Percentiles rank a stretch among this genome's conserved stretches.
These are phyloP conservation scores for Huntiella bhutanensis DNA, from an alignment of 2,329 filamentous ascomycete genomes.

Conservation along the genomic window DNA sequence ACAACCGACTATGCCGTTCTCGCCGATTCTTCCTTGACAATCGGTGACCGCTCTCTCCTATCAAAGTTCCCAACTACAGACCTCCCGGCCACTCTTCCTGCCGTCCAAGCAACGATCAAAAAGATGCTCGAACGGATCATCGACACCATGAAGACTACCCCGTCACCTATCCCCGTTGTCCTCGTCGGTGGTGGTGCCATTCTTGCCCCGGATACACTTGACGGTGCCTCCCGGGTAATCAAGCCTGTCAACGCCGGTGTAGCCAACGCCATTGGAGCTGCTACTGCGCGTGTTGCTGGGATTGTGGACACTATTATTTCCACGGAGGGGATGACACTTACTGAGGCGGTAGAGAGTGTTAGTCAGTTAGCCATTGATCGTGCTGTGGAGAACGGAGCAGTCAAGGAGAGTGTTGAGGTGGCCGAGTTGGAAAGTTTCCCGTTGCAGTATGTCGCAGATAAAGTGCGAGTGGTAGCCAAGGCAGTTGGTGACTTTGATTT, in stretches of 20 bases:
- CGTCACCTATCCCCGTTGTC: constrained; percentile 37
- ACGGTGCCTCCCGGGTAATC: constrained; percentile 35
- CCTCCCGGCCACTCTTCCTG: constrained; percentile 14
- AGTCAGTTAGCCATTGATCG: constrained; percentile 19
- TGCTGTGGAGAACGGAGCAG: constrained; percentile 20
- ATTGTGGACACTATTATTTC: constrained; percentile 32
- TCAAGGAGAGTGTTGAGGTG: constrained; percentile 24
- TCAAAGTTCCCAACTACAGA: constrained; percentile 3
- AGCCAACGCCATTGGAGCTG: constrained; percentile 46
- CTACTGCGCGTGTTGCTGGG: constrained; percentile 39
- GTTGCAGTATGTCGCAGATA: constrained; percentile 30
- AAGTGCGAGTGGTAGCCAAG: constrained; percentile 35
- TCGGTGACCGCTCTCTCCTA: constrained; percentile 10
- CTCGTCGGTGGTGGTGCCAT: constrained; percentile 46
- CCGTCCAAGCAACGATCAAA: constrained; percentile 20
- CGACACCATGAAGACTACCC: constrained; percentile 44
- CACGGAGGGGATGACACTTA: constrained; percentile 23
- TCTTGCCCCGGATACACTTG: constrained; percentile 34
- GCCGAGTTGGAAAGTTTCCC: constrained; percentile 36
- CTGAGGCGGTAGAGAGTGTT: constrained; percentile 22
- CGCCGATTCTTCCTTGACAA: constrained; percentile 18
- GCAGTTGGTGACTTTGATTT: constrained; percentile 36
- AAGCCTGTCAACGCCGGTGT: constrained; percentile 38
- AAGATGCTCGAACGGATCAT: constrained; percentile 35
- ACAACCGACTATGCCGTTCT: constrained; percentile 35